These are phyloP conservation scores for Cyberlindnera suaveolens DNA, from an alignment of 805 yeast genomes.

Conservation along the genomic window DNA sequence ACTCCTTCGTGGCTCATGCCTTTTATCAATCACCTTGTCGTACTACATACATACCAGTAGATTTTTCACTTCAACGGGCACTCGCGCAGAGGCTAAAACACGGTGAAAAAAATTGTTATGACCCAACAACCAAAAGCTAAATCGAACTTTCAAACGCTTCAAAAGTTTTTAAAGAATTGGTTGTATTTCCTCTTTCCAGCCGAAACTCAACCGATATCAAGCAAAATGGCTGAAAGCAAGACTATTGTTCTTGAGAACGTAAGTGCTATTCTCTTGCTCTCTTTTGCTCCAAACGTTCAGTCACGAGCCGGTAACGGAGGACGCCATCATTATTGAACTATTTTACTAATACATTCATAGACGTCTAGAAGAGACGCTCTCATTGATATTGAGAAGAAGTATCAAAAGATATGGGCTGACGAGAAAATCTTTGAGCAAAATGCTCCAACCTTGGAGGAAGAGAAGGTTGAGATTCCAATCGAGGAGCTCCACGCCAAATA, in stretches of 20 bases:
- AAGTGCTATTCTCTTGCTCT: constrained; percentile 6
- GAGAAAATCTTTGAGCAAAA: constrained; percentile 81
- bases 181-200: not conserved
- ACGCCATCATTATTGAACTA: not conserved
- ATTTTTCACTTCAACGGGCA: no score
- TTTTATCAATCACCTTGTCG: no score
- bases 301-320: not conserved
- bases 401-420: constrained; percentile 82
- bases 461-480: constrained; percentile 42
- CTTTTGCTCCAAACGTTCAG: not conserved
- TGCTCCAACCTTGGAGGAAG: constrained; percentile 75
- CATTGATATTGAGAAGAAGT: constrained; percentile 81
- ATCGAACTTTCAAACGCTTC: not conserved
- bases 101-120: no score
- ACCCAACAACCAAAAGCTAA: not conserved
- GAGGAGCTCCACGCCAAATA: constrained; percentile 71
- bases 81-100: no score
- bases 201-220: not conserved
- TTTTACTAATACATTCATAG: constrained; percentile 27
- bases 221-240: constrained; percentile 23
- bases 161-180: no score
- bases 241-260: constrained; percentile 38
- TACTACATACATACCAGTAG: no score
- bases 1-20: no score
- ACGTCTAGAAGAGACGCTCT: constrained; percentile 94